phyloP scores from a whole-genome alignment of 176 grass and related monocot genomes.

The Aegilops longissima region DNA sequence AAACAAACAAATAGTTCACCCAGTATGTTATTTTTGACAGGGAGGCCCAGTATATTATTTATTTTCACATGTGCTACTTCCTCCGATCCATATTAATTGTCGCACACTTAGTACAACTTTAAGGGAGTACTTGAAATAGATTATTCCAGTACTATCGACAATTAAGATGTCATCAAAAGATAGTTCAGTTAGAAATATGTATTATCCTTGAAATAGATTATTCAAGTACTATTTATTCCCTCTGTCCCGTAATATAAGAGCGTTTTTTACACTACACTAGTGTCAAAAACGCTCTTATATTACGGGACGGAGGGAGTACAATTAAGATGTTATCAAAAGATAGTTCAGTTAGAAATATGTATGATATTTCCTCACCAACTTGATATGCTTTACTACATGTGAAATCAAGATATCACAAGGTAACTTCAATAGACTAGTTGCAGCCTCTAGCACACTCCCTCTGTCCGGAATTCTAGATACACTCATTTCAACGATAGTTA shows the following conservation, averaged over 20 bases:
- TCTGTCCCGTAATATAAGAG: too few species aligned
- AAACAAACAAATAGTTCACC: background rate
- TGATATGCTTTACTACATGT: background rate
- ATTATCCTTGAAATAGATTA: background rate
- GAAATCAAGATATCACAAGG: background rate
- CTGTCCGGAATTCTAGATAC: too few species aligned
- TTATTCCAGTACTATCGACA: too few species aligned
- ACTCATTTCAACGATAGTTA: too few species aligned
- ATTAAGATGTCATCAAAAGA: too few species aligned
- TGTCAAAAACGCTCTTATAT: too few species aligned
- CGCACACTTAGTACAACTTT: too few species aligned
- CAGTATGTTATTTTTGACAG: background rate
- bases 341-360: background rate
- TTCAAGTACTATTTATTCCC: background rate
- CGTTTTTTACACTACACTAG: too few species aligned
- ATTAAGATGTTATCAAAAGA: background rate
- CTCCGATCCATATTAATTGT: too few species aligned
- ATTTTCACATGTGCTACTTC: slow-evolving; percentile 4
- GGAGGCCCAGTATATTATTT: background rate
- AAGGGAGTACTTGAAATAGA: too few species aligned
- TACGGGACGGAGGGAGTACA: too few species aligned
- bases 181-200: too few species aligned
- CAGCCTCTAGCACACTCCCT: background rate
- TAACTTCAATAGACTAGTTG: background rate
- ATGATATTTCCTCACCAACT: background rate